Evolutionary conservation across 495 filamentous ascomycete species (phyloP), one percentile per base, ranked within the genome.

Genomic region (Penicillium antarcticum): DNA sequence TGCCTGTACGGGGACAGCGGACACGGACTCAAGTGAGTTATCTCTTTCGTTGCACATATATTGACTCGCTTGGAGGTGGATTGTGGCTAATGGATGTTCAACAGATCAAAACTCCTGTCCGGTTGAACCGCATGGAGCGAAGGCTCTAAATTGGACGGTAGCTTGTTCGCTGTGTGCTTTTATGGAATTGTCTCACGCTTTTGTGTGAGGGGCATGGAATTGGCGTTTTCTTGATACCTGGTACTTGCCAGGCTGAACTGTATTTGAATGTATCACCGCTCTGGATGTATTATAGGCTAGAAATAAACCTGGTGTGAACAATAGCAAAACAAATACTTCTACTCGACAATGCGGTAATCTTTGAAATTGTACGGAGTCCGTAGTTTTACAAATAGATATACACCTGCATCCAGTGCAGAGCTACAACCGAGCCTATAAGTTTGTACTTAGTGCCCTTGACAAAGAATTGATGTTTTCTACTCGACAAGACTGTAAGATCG

Each of bases 1-100:
- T 95, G 73, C 91, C 91, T 11, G 91, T 91, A 38, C 77, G 91
- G 50, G 92, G 92, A 61, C 94, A 98, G 71, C 80, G 76, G 52
- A 97, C 94, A 18, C 82, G 88, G 60, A 89, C 72, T 58, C 91
- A 95, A 75, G 84, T 86, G 57, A 47, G 82, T 72, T 60, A 57
- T 39, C 52, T 21, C 48, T 31, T 40, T 14, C 19, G 33, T 45
- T 33, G 29, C 21, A 26, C 9, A 18, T 39, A 8, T 39, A 10
- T 18, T 39, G 36, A 11, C 5, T 45, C n/a, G 11, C 17, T 5
- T 31, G 42, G 6, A 48, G 39, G 47, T 26, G 32, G 11, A 3
- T 32, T 13, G 21, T 17, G 14, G 31, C 48, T 59, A 49, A 59
- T 29, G 1, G 19, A 42, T 17, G 21, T 36, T 39, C 16, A 34